Base-by-base conservation (phyloP, 371 early-diverging fungal species). In the Apophysomyces variabilis region DNA sequence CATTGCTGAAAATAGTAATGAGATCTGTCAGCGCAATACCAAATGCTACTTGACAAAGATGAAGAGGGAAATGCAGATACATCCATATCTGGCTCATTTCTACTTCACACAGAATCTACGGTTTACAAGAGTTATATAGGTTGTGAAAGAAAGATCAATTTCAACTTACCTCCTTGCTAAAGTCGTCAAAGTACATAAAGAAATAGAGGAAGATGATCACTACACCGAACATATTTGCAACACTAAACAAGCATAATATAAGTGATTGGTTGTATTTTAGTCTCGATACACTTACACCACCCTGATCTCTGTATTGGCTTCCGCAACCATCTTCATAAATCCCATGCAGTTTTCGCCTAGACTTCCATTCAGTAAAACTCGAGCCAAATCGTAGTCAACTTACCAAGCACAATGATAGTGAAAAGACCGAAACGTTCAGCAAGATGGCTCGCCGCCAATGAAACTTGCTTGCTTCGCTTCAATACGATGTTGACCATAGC, bases 391-490 rank as follows among this genome's bases (percentile, higher is more conserved):
- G 21, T 38, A n/a, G 14, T 35, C 60, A 65, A 50, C 73, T 73
- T 73, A 61, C 80, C 85, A 18, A 86, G 66, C 21, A 86, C 80
- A 41, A 86, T 82, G 32, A 86, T 69, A 3, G 87, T 86, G 46
- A 86, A 86, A 3, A 86, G 63, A 7, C 84, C 87, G 65, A 86
- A 85, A 0, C 87, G 76, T 35, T 86, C 87, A 11, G 79, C 85
- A 37, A 86, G 62, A 73, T 86, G 87, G 57, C 85, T 85, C 26
- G 85, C 87, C 7, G 81, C 83, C 60, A 87, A 72, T 1, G 87
- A 83, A 0, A 85, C 85, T 8, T 82, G 83, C 7, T 75, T 78
- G 45, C 79, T 72, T 41, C 76, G 66, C 43, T 82, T 80, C 59
- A 85, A 70, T 8, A 69, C 36, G 4, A 87, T 61, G 16, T 85